phyloP scores from a whole-genome alignment of 148 eudicot species.

The Simmondsia chinensis region DNA sequence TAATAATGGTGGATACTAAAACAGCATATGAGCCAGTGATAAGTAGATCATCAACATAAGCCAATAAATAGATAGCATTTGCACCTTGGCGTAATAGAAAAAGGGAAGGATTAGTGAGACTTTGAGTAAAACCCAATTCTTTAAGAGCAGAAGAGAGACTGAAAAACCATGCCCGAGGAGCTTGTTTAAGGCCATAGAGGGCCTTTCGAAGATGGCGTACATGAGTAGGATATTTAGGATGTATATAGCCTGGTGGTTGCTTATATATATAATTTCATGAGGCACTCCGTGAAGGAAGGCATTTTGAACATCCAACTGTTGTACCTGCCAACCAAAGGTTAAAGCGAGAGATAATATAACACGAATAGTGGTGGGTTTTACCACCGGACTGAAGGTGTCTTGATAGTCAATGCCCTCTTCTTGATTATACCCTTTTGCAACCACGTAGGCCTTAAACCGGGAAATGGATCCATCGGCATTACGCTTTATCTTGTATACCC shows the following conservation, averaged over 20 bases:
- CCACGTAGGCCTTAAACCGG: no score
- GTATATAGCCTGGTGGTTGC: conserved; percentile 2
- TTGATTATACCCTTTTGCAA: conserved; percentile 6
- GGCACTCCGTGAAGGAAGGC: conserved; percentile 8
- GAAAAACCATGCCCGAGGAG: conserved; percentile 6
- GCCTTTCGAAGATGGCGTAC: background rate
- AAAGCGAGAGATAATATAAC: background rate
- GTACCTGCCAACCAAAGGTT: background rate
- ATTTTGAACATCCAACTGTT: conserved; percentile 6
- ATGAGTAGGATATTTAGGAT: background rate
- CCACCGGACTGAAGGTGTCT: conserved; percentile 9
- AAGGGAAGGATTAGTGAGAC: background rate
- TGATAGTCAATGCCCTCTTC: conserved; percentile 1
- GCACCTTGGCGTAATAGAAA: background rate
- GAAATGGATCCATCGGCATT: conserved; percentile 3
- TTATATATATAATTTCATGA: background rate
- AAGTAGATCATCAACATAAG: no score
- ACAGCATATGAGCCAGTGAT: background rate
- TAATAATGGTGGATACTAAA: background rate
- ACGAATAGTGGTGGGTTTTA: conserved; percentile 4
- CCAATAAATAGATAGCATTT: no score
- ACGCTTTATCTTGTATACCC: conserved; percentile 2
- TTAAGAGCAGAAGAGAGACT: background rate
- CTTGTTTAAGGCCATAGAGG: background rate
- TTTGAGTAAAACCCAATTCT: background rate